Base-by-base conservation (phyloP, 2,329 filamentous ascomycete species). In the Hortaea werneckii region DNA sequence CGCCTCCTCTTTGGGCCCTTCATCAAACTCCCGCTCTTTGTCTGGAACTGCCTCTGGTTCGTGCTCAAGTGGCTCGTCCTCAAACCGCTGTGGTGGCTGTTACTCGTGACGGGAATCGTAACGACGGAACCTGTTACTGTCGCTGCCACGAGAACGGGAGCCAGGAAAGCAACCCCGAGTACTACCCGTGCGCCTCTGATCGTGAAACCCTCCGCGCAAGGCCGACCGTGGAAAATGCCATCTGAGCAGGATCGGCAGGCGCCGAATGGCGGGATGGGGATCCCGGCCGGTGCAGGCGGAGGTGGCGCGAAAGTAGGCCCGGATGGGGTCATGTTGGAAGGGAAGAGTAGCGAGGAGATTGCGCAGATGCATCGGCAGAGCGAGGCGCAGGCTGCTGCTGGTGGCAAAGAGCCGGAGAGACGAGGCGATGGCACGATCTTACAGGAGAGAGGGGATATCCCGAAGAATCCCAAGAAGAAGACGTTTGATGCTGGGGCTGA, bases 1-100 rank as follows among this genome's bases (percentile, higher is more conserved):
- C 74, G 92, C 39, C 72, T 90, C 37, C 61, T 98, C 6, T 98
- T 94, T 69, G 90, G 92, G 0, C 92, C 92, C 1, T 72, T 96
- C 20, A 66, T 95, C 26, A 90, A 85, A 78, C 70, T 92, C 47
- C 90, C 90, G 5, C 42, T 58, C 0, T 62, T 60, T 47, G 44
- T 63, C 32, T 56, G 42, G 43, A 54, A 53, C 28, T 11, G 45
- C 1, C 42, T 47, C 7, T 13, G 42, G n/a, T 57, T 62, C 27
- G n/a, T 56, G 1, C 20, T 53, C 8, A 55, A 58, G 13, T 62
- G 60, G 59, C 40, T 54, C 5, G 20, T 62, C 8, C 44, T 55
- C 13, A 57, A 56, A 40, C 60, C 60, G 9, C 41, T 62, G 5
- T 54, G 78, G 43, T 64, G 76, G 10, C 70, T 81, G 48, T 72